phyloP scores from a whole-genome alignment of 2,329 filamentous ascomycete species.

The Cryphonectria nitschkei region DNA sequence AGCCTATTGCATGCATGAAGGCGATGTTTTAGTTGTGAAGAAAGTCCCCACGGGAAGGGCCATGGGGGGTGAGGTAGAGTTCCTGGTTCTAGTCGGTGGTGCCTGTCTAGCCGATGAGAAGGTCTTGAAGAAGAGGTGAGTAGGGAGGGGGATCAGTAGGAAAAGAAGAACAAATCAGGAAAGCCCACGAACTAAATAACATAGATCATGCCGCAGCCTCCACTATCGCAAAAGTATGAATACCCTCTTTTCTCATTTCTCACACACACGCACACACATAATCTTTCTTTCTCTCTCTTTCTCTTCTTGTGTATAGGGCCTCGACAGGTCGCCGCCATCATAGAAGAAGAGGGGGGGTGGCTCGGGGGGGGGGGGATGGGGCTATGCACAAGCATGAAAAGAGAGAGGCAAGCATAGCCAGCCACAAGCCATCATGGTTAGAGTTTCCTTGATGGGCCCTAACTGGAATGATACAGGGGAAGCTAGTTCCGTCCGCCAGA shows the following conservation, averaged over 20 bases:
- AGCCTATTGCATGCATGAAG: constrained; percentile 31
- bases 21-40: constrained; percentile 28
- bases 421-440: constrained; percentile 19
- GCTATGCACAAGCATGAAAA: background rate
- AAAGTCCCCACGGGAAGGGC: background rate
- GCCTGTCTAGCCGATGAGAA: background rate
- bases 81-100: background rate
- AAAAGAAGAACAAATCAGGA: background rate
- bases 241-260: background rate
- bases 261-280: no score
- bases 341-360: no score
- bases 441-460: constrained; percentile 14
- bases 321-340: background rate
- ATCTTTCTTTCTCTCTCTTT: background rate
- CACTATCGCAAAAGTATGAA: background rate
- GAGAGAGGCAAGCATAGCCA: background rate
- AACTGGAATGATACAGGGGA: constrained; percentile 27
- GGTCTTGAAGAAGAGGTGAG: background rate
- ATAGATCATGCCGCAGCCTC: background rate
- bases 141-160: background rate
- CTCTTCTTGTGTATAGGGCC: background rate
- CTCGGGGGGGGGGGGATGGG: no score
- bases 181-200: background rate
- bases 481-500: constrained; percentile 18
- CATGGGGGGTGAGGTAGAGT: background rate